Evolutionary conservation across 2,329 filamentous ascomycete species (phyloP), one percentile per base, ranked within the genome.

Genomic region (Hypoxylon sp.): DNA sequence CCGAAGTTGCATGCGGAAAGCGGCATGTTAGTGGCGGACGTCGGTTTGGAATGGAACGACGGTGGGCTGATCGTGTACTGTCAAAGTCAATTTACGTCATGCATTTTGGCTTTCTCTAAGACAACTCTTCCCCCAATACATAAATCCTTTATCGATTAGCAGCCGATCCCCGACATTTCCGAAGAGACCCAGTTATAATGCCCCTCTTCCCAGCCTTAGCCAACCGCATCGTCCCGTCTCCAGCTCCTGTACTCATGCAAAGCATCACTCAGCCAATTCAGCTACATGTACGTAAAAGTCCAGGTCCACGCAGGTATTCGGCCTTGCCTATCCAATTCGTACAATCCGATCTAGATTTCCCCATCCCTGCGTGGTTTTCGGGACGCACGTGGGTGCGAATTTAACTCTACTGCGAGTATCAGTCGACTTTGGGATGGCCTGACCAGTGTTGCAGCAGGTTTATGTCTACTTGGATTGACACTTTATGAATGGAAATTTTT

Each of bases 311-410:
- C 20, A 12, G 32, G 33, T 3, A 30, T 49, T 46, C n/a, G 22
- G n/a, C 53, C 30, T 9, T 49, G 46, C 24, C 16, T 18, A 61
- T 58, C 63, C 49, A n/a, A 51, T 46, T 65, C 52, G 42, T 26
- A 65, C 49, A 62, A 58, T 60, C 24, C 49, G 48, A 66, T 66
- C 58, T 63, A 56, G 64, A 62, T 62, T 63, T 40, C 30, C 36
- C 50, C 53, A 63, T 66, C 42, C 26, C 26, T 36, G 26, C 20
- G 11, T n/a, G 8, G 26, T 44, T 12, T 4, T 56, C 36, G 18
- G 14, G 28, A 50, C n/a, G 42, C 58, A 61, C 62, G 51, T 65
- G 59, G 46, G 22, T 6, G 18, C 32, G 28, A 53, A 30, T 18
- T 30, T 24, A 49, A 11, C n/a, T 14, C 33, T 60, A 24, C 67